Percentiles rank a stretch among this genome's conserved stretches.
These are phyloP conservation scores for Styphnolobium japonicum DNA, from an alignment of 306 rosid species.

Conservation along the genomic window DNA sequence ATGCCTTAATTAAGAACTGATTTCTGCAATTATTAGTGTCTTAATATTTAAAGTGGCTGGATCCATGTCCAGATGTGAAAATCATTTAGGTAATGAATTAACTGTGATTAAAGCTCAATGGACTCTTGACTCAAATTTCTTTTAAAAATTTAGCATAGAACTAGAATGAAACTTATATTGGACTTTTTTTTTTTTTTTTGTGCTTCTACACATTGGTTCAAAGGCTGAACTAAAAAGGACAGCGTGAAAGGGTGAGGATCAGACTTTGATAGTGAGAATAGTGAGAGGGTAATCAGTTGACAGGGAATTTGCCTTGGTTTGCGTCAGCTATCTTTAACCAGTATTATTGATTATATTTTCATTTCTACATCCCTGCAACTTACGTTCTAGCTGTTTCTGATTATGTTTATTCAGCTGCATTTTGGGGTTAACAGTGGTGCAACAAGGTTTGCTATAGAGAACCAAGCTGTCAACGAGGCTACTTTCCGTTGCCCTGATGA, in stretches of 20 bases:
- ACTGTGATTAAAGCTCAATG: background rate
- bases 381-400: conserved; percentile 9
- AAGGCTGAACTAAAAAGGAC: background rate
- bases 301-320: background rate
- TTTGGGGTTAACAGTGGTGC: conserved; percentile 98
- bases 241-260: conserved; percentile 4
- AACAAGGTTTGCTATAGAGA: conserved; percentile 84
- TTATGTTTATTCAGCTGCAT: conserved; percentile 59
- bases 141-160: background rate
- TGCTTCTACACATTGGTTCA: background rate
- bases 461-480: conserved; percentile 91
- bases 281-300: background rate
- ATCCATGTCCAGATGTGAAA: background rate
- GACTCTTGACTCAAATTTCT: background rate
- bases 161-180: background rate
- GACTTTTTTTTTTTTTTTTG: background rate
- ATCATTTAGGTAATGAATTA: background rate
- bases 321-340: background rate
- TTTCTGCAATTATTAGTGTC: background rate
- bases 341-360: background rate
- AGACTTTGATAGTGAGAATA: too few species aligned
- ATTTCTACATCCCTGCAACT: background rate
- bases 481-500: conserved; percentile 98
- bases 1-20: background rate
- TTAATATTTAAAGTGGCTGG: background rate